Percentiles rank a stretch among this genome's conserved stretches.
phyloP scores from a whole-genome alignment of 108 stramenopile genomes.

The Pseudonitzschia multiseries region DNA sequence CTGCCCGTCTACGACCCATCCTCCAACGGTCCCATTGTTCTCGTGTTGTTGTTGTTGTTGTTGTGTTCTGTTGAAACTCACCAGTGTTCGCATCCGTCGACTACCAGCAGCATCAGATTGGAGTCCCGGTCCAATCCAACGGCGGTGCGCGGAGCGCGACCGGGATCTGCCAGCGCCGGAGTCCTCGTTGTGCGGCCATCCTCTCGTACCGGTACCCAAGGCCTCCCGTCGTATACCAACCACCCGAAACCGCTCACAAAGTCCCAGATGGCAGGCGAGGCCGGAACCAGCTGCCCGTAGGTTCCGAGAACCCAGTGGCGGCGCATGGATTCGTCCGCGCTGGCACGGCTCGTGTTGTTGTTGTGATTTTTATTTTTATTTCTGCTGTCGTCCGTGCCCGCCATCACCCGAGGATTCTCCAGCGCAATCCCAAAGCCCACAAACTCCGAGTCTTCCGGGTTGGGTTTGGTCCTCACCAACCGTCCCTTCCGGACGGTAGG shows the following conservation, averaged over 20 bases:
- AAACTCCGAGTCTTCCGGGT: not conserved
- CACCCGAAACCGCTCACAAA: constrained; percentile 54
- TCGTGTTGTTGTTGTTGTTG: too few relatives aligned
- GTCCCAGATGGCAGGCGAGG: not conserved
- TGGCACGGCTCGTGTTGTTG: not conserved
- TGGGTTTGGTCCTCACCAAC: constrained; percentile 11
- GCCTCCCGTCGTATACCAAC: constrained; percentile 39
- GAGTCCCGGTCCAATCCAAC: constrained; percentile 34
- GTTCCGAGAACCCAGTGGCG: constrained; percentile 16
- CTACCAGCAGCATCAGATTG: constrained; percentile 32
- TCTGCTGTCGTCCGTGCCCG: not conserved
- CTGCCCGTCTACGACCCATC: too few relatives aligned
- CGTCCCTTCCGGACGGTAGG: constrained; percentile 16
- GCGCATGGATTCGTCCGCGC: not conserved
- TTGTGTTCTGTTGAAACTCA: too few relatives aligned
- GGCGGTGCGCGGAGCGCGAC: constrained; percentile 44
- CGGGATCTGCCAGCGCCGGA: not conserved
- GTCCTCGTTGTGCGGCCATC: not conserved
- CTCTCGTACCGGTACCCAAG: not conserved
- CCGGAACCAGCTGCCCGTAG: constrained; percentile 11
- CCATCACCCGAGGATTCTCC: not conserved
- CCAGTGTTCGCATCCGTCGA: constrained; percentile 56
- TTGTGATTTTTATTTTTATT: too few relatives aligned
- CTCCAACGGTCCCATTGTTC: too few relatives aligned
- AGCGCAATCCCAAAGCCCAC: constrained; percentile 27